Evolutionary conservation across 2,329 filamentous ascomycete genomes (phyloP), one percentile per base, ranked within the genome.

Genomic region (Xylaria arbuscula): DNA sequence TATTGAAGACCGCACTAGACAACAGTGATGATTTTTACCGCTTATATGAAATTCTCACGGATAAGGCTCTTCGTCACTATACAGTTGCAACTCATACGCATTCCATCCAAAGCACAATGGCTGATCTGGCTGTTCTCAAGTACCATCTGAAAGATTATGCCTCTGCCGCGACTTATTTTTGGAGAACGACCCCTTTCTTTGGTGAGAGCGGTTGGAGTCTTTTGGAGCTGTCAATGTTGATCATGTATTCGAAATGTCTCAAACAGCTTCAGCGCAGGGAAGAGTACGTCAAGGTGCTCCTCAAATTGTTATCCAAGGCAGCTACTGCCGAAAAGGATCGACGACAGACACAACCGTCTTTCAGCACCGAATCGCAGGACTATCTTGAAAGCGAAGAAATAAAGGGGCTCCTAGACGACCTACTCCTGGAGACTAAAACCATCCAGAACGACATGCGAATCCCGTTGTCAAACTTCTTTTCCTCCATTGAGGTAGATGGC

Each of bases 61-160:
- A 96, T 73, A 90, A 92, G 70, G 90, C 94, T 2, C 87, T 97
- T 65, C 91, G 92, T 1, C 92, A 97, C 76, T 97, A 93, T 77
- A 90, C 90, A 15, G 88, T 93, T 4, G 93, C 94, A 4, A 92
- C 90, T 64, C 92, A 95, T 71, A 85, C 85, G 0, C 91, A 97
- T 73, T 92, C 93, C 8, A 90, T 92, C 0, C 90, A 97, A 73
- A 87, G 90, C 22, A 90, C 90, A 68, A 88, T 94, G 78, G 92
- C 93, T 10, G 96, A 99, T 79, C 86, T 98, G 54, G 96, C 94
- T 1, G 87, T 96, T 5, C 83, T 98, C 59, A 94, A 95, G 75
- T 96, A 91, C 73, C 88, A 92, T 68, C 84, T 92, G 2, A 87
- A 88, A 24, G 92, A 98, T 72, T 94, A 90, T 76, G 84, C 83